A percentile compares a stretch with the other conserved stretches of the same genome.
Evolutionary conservation across 352 stramenopile species (phyloP).

Genomic region (Nothophytophthora sp.): DNA sequence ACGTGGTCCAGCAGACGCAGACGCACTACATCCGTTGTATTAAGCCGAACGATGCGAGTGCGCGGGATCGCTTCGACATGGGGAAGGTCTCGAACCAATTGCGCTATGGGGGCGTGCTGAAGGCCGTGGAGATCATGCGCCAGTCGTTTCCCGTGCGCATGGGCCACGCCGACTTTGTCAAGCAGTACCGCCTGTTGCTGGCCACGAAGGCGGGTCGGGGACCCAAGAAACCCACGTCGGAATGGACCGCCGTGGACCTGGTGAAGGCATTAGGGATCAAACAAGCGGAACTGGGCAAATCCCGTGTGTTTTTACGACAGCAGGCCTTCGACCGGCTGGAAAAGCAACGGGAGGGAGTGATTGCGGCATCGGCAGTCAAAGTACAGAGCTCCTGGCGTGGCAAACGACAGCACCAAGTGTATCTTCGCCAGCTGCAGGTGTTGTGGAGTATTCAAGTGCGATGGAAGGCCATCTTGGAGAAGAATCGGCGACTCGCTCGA

Average conservation of each 20-base stretch:
- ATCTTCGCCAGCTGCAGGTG: constrained; percentile 30
- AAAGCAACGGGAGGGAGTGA: constrained; percentile 34
- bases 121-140: constrained; percentile 84
- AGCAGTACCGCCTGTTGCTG: constrained; percentile 45
- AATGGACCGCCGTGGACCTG: constrained; percentile 29
- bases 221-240: constrained; percentile 1
- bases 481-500: constrained; percentile 31
- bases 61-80: constrained; percentile 88
- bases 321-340: constrained; percentile 66
- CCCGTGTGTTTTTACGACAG: constrained; percentile 72
- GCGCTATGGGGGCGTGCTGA: constrained; percentile 82
- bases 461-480: constrained; percentile 56
- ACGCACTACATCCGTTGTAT: constrained; percentile 99
- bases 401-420: constrained; percentile 28
- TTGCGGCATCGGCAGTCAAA: constrained; percentile 27
- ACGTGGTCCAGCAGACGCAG: constrained; percentile 93
- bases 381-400: constrained; percentile 61
- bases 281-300: constrained; percentile 63
- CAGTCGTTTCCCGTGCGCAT: constrained; percentile 85
- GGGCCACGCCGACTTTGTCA: constrained; percentile 63
- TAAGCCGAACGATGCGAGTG: constrained; percentile 97
- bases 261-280: constrained; percentile 36
- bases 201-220: not conserved
- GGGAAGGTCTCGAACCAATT: constrained; percentile 76
- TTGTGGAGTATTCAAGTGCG: constrained; percentile 51